phyloP scores from a whole-genome alignment of 169 alveolate genomes.

The Plasmodium gonderi region DNA sequence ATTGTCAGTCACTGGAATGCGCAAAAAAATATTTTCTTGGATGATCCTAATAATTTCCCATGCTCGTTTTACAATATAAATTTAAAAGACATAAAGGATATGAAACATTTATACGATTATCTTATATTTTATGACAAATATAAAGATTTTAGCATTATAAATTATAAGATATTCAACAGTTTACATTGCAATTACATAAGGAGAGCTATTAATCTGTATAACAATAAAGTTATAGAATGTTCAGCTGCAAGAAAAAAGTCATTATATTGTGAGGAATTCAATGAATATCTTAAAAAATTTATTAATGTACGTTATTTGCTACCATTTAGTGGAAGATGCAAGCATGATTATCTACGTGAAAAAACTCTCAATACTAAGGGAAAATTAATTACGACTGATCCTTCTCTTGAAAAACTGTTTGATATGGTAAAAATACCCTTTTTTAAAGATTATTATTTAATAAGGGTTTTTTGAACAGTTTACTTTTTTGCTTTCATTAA shows the following conservation, averaged over 20 bases:
- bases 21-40: neutral
- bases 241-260: neutral
- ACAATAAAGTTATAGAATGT: neutral
- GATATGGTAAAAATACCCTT: neutral
- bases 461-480: too few relatives aligned
- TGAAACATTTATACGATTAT: neutral
- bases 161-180: neutral
- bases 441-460: neutral
- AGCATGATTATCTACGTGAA: neutral
- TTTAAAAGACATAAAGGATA: neutral
- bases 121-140: neutral
- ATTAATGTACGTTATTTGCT: too few relatives aligned
- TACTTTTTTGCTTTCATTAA: neutral
- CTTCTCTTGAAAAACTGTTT: neutral
- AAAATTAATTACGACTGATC: neutral
- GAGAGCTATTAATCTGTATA: neutral
- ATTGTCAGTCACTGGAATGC: neutral
- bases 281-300: neutral
- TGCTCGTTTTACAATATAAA: neutral
- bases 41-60: neutral
- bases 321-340: neutral
- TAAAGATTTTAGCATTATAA: neutral
- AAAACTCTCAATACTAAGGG: neutral
- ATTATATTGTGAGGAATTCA: neutral
- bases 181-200: neutral